Conservation (phyloP, 306 rosid species). For the Fragaria iinumae region DNA sequence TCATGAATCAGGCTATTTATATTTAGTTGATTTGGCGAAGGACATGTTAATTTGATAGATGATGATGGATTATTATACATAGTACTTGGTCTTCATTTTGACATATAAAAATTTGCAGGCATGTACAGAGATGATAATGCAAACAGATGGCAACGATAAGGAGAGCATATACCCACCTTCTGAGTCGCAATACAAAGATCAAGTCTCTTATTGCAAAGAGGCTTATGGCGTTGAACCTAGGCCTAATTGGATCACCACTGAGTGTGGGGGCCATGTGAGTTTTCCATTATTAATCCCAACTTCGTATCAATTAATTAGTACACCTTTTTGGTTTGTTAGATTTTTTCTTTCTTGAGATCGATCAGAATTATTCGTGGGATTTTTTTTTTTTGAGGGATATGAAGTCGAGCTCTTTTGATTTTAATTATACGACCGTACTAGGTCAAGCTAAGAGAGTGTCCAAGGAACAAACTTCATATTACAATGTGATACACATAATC, state of each 20-base stretch:
- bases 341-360: neutral
- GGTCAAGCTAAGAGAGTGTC: no score
- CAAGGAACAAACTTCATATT: no score
- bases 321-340: neutral
- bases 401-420: no score
- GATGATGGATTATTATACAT: neutral
- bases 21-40: no score
- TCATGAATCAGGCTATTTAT: no score
- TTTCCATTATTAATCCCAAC: neutral
- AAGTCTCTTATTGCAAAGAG: slow-evolving; percentile 18
- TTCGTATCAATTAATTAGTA: neutral
- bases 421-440: no score
- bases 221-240: slow-evolving; percentile 38
- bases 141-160: slow-evolving; percentile 34
- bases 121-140: slow-evolving; percentile 80
- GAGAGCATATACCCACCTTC: slow-evolving; percentile 63
- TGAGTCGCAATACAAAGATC: slow-evolving; percentile 37
- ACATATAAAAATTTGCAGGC: slow-evolving; percentile 38
- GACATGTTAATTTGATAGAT: no score
- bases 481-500: no score
- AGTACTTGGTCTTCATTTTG: neutral
- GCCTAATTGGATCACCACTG: slow-evolving; percentile 70
- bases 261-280: slow-evolving; percentile 71
- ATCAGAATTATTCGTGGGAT: neutral
- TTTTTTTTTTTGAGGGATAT: no score